A percentile compares a stretch with the other conserved stretches of the same genome.
Conservation (phyloP, 345 rosid genomes). For the Eucalyptus shirleyi region DNA sequence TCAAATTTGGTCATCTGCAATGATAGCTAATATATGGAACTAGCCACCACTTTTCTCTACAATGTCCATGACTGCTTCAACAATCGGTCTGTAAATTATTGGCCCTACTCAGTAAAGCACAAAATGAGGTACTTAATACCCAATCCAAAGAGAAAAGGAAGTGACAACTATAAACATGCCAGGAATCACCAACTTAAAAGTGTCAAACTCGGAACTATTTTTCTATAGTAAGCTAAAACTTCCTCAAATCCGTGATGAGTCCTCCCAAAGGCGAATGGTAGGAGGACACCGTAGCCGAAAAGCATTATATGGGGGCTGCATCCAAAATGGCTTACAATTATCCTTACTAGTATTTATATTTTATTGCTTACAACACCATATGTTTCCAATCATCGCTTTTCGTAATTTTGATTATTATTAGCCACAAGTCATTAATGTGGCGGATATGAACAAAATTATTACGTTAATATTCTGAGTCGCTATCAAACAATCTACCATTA, state of each 20-base stretch:
- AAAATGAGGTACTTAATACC: not conserved
- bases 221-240: constrained; percentile 55
- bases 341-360: too few species aligned
- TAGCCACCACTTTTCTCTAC: constrained; percentile 92
- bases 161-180: not conserved
- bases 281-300: too few species aligned
- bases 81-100: constrained; percentile 78
- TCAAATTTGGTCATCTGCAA: constrained; percentile 82
- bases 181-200: constrained; percentile 48
- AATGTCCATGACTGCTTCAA: constrained; percentile 79
- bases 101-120: constrained; percentile 37
- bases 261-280: too few species aligned
- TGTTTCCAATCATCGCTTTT: too few species aligned
- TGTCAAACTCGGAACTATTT: constrained; percentile 62
- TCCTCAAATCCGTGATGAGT: constrained; percentile 69
- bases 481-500: too few species aligned
- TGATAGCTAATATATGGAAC: constrained; percentile 77
- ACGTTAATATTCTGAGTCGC: too few species aligned
- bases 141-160: not conserved
- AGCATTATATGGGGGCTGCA: too few species aligned
- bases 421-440: too few species aligned
- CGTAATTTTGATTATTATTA: too few species aligned
- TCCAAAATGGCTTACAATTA: too few species aligned
- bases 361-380: too few species aligned
- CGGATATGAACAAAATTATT: too few species aligned